These are phyloP conservation scores for Glycine tomentella DNA, from an alignment of 306 rosid genomes.

Conservation along the genomic window DNA sequence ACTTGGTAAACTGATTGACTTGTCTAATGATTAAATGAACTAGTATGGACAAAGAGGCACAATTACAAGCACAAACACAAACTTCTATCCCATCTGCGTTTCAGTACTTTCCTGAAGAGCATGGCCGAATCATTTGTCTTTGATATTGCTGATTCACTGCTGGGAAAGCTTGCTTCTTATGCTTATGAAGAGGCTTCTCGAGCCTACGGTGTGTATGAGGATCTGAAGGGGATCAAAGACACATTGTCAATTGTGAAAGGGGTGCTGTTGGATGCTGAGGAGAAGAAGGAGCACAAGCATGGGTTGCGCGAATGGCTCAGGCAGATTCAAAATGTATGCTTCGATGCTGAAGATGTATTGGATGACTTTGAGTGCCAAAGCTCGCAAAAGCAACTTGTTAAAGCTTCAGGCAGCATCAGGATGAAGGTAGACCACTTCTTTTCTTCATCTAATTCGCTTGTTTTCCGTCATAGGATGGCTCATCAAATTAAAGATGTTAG, in stretches of 20 bases:
- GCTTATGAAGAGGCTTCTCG: constrained; percentile 34
- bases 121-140: constrained; percentile 36
- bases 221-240: not conserved
- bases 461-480: constrained; percentile 1
- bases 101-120: not conserved
- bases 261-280: constrained; percentile 39
- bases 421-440: constrained; percentile 39
- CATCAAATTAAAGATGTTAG: constrained; percentile 29
- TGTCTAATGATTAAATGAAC: no score
- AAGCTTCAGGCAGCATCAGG: not conserved
- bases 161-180: constrained; percentile 21
- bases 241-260: constrained; percentile 31
- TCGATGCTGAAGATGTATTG: constrained; percentile 13
- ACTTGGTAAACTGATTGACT: no score
- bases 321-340: constrained; percentile 18
- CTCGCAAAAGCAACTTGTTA: not conserved
- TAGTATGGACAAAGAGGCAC: no score
- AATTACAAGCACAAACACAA: no score
- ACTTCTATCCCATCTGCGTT: not conserved
- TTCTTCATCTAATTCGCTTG: constrained; percentile 29
- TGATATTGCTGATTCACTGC: not conserved
- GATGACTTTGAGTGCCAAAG: constrained; percentile 18
- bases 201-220: constrained; percentile 23
- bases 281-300: constrained; percentile 32
- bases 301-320: constrained; percentile 34